Evolutionary conservation across 208 protist genomes (phyloP).

Genomic region (Acanthamoeba castellanii): DNA sequence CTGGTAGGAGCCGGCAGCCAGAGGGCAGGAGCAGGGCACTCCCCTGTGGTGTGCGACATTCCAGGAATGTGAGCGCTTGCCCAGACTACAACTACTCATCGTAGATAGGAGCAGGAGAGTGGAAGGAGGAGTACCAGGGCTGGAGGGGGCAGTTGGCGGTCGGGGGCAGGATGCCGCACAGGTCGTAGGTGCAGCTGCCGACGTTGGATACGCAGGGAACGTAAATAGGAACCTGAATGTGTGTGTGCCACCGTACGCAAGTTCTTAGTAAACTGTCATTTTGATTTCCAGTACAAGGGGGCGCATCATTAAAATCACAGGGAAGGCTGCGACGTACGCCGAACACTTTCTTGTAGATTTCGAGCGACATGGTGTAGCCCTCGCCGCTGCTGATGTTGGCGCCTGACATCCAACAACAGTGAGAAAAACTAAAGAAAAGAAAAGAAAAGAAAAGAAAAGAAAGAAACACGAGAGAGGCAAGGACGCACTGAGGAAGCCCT

Average conservation of each 20-base stretch:
- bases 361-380: not conserved
- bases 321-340: no score
- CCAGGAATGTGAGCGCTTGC: not conserved
- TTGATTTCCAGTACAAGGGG: no score
- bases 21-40: not conserved
- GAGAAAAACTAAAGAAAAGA: no score
- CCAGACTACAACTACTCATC: not conserved
- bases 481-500: not conserved
- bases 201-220: not conserved
- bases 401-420: not conserved
- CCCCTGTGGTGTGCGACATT: not conserved
- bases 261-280: no score
- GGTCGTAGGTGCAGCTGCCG: conserved; percentile 11
- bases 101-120: no score
- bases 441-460: no score
- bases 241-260: not conserved
- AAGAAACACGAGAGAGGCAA: not conserved
- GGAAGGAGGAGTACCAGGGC: not conserved
- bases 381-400: not conserved
- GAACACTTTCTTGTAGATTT: not conserved
- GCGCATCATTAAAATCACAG: no score
- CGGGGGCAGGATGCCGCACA: not conserved
- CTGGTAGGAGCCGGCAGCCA: not conserved
- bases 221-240: not conserved
- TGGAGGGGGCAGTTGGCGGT: not conserved